Conservation (phyloP, 768 basidiomycete species). For the Fomitopsis pulvina region DNA sequence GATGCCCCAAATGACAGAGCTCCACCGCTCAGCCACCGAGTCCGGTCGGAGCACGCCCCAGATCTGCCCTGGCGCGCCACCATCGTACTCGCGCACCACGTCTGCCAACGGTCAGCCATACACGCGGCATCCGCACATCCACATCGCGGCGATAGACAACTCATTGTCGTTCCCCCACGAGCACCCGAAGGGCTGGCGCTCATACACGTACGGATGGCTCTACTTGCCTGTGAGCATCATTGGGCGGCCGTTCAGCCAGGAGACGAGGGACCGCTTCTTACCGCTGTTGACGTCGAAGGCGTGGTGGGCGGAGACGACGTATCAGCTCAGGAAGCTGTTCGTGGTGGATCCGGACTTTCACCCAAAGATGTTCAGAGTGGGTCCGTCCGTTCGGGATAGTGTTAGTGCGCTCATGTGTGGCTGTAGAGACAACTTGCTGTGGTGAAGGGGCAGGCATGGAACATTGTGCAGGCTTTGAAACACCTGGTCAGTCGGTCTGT, state of each 20-base stretch:
- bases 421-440: constrained; percentile 79
- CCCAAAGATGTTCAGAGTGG: constrained; percentile 81
- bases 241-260: constrained; percentile 79
- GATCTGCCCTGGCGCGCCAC: constrained; percentile 5
- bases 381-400: constrained; percentile 13
- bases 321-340: constrained; percentile 68
- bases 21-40: constrained; percentile 36
- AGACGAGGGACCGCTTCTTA: constrained; percentile 76
- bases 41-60: constrained; percentile 10
- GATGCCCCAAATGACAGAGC: constrained; percentile 71
- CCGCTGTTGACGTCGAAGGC: constrained; percentile 73
- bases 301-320: constrained; percentile 91
- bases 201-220: constrained; percentile 85
- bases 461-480: constrained; percentile 78
- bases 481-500: constrained; percentile 47
- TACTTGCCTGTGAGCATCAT: constrained; percentile 82
- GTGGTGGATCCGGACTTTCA: constrained; percentile 82
- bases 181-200: constrained; percentile 72
- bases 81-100: constrained; percentile 14
- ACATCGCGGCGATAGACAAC: constrained; percentile 92
- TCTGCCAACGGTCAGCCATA: constrained; percentile 28
- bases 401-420: constrained; percentile 1
- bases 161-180: constrained; percentile 89
- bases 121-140: constrained; percentile 69
- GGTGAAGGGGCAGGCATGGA: constrained; percentile 90